Base-by-base conservation (phyloP, 225 moss, liverwort and hornwort species). In the Physcomitrellopsis africana region DNA sequence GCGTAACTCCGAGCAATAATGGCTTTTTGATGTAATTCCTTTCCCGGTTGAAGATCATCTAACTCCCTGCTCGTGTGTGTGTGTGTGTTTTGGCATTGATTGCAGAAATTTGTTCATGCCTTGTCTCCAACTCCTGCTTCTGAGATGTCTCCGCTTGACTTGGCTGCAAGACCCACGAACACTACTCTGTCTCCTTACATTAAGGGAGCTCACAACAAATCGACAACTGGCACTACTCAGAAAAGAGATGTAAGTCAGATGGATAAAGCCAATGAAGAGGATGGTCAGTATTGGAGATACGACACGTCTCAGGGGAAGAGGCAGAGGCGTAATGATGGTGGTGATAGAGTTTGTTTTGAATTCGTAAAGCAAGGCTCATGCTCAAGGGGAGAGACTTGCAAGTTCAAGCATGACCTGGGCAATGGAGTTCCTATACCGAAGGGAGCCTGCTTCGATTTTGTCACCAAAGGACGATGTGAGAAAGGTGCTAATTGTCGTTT, bases 211-310 rank as follows among this genome's bases (percentile, higher is more conserved):
- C 69, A 76, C 19, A 74, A 59, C 45, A 79, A 64, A 65, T 56
- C 82, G 58, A 26, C 52, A 48, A 60, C 60, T 79, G 78, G 74
- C 44, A 74, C 71, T 32, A 80, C 84, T 74, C 76, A 65, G 32
- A 84, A 81, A 72, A 80, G 80, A 74, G 86, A 85, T 24, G 37
- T 76, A 29, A 67, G 74, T 68, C 81, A 78, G 52, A 61, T 32
- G 70, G 83, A 74, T 27, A 87, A 81, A 73, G 79, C 76, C 62
- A 71, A 88, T 51, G 83, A 63, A 53, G 82, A 86, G 12, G 91
- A 94, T 44, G 91, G 93, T 15, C 97, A 99, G 59, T 94, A 94
- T 67, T 99, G 99, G 99, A 99, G 95, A 76, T 99, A 95, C 68
- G 95, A 93, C 60, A 83, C 81, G 16, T 63, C 71, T 55, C 89